Base-by-base conservation (phyloP, 352 stramenopile genomes). In the Pythium scleroteichum region DNA sequence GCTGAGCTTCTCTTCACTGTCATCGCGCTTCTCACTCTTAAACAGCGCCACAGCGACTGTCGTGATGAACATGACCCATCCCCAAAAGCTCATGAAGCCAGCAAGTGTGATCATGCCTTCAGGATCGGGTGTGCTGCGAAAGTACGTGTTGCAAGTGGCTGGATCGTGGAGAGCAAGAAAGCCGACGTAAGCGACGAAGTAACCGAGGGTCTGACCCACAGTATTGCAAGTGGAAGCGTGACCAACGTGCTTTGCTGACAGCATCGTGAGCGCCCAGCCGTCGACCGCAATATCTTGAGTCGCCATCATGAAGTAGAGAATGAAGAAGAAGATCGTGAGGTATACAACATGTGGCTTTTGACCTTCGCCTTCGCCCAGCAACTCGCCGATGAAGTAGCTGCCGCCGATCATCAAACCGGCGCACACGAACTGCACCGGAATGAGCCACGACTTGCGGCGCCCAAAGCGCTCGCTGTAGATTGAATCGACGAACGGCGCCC, bases 281-380 rank as follows among this genome's bases (percentile, higher is more conserved):
- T 99, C 97, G 8, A 99, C 97, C 9, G 97, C 97, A 66, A 99
- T 99, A 72, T 99, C 97, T 75, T 99, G 97, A 40, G 97, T 99
- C 3, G 97, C 97, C 93, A 99, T 99, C 60, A 99, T 93, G 68
- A 99, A 97, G 78, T 99, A 99, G 22, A 99, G 76, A 48, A 95
- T 78, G 70, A 99, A 98, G 85, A 99, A 99, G 70, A 98, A 98
- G 23, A 69, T 62, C 17, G 97, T 99, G 45, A 99, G 85, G 67
- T 90, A 88, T 33, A 89, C 71, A n/a, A 98, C 91, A 70, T 98
- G 84, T 29, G 95, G 90, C 41, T 85, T 80, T 45, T 85, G 64
- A 22, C 72, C 70, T 17, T 91, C 84, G n/a, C 73, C 72, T 53
- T 97, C 90, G 40, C 86, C 90, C 45, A 98, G 65, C 69, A 97